Conservation (phyloP, 371 early-diverging fungal species). For the Haplosporangium sp. region DNA sequence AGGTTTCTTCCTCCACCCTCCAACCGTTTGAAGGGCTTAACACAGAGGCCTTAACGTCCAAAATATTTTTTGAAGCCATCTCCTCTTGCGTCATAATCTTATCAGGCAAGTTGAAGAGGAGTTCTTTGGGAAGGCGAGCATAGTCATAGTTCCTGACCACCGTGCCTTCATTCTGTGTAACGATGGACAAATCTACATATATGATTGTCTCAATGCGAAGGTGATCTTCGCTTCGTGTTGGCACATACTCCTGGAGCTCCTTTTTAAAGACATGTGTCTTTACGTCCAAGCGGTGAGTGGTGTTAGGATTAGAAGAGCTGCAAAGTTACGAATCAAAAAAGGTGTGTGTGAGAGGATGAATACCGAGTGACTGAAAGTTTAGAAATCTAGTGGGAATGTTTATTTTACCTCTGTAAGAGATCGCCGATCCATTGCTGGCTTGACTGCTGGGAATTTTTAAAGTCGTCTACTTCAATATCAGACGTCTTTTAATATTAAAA, state of each 20-base stretch:
- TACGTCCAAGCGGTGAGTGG: constrained; percentile 30
- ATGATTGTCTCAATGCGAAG: constrained; percentile 51
- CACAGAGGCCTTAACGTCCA: constrained; percentile 13
- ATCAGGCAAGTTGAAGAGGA: constrained; percentile 26
- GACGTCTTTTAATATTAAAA: not conserved
- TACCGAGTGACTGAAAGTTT: too few relatives aligned
- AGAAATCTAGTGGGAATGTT: too few relatives aligned
- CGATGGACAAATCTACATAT: constrained; percentile 39
- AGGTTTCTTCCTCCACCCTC: constrained; percentile 34
- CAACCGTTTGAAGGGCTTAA: constrained; percentile 30
- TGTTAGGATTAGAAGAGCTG: not conserved
- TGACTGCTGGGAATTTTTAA: constrained; percentile 12
- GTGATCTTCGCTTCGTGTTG: constrained; percentile 35
- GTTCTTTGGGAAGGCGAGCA: constrained; percentile 29
- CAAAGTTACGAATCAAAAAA: not conserved
- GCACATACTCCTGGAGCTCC: constrained; percentile 46
- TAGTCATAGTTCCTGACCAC: constrained; percentile 36
- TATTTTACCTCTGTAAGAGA: not conserved
- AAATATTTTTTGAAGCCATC: constrained; percentile 32
- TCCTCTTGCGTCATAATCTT: constrained; percentile 35
- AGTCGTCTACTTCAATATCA: constrained; percentile 8
- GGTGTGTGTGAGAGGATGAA: not conserved
- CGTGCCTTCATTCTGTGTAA: constrained; percentile 14
- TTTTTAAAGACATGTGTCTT: constrained; percentile 49
- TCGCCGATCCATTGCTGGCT: constrained; percentile 11